Evolutionary conservation across 2,329 filamentous ascomycete species (phyloP).

Genomic region (Aspergillus fumigatiaffinis): DNA sequence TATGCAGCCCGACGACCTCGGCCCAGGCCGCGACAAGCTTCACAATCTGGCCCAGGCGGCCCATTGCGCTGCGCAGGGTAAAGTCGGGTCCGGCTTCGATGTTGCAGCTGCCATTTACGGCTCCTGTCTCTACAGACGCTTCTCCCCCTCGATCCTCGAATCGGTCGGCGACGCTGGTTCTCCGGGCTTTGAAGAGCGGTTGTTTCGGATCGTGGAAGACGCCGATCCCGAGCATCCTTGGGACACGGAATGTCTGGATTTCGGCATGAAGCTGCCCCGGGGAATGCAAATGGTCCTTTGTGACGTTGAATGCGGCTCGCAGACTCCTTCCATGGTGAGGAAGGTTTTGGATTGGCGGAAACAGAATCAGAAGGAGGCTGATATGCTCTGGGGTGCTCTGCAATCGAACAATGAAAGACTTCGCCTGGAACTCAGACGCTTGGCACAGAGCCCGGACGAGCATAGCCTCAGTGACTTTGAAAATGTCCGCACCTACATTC

Average conservation of each 20-base stretch:
- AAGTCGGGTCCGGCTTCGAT: slow-evolving; percentile 94
- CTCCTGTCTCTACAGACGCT: slow-evolving; percentile 86
- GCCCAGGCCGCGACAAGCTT: slow-evolving; percentile 57
- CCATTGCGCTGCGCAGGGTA: slow-evolving; percentile 94
- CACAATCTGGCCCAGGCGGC: slow-evolving; percentile 93
- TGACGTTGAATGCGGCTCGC: slow-evolving; percentile 89
- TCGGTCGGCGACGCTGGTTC: slow-evolving; percentile 63
- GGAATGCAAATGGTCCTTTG: slow-evolving; percentile 84
- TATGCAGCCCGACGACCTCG: slow-evolving; percentile 40
- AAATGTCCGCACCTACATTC: slow-evolving; percentile 51
- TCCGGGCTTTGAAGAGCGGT: slow-evolving; percentile 61
- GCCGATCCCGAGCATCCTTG: slow-evolving; percentile 52
- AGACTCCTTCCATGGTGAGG: slow-evolving; percentile 95
- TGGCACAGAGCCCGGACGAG: slow-evolving; percentile 44
- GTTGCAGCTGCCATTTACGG: slow-evolving; percentile 91
- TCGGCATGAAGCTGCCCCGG: slow-evolving; percentile 64
- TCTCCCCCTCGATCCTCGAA: slow-evolving; percentile 72
- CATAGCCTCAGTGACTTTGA: slow-evolving; percentile 46
- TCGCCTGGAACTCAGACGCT: slow-evolving; percentile 57
- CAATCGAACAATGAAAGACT: slow-evolving; percentile 72
- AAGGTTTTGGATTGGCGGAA: slow-evolving; percentile 79
- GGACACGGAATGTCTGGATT: slow-evolving; percentile 74
- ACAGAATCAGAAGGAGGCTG: slow-evolving; percentile 60
- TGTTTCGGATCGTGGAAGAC: slow-evolving; percentile 65
- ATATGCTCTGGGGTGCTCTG: slow-evolving; percentile 68